phyloP scores from a whole-genome alignment of 108 stramenopile species.

The Parietichytrium sp. region DNA sequence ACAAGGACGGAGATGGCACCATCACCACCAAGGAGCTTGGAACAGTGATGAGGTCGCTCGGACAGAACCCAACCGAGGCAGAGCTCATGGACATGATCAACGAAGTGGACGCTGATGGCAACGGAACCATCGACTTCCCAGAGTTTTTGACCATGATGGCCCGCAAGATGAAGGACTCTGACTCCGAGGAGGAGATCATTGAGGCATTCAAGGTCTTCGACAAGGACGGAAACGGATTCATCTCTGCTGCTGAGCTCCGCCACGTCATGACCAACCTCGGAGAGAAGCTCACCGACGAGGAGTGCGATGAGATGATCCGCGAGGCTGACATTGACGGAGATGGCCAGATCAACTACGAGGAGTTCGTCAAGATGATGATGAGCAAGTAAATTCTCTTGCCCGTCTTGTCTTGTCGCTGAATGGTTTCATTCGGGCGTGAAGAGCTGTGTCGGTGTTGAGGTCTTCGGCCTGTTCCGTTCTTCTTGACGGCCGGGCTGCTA shows the following conservation, averaged over 20 bases:
- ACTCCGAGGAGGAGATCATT: constrained; percentile 98
- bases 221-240: constrained; percentile 91
- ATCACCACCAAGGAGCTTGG: constrained; percentile 99
- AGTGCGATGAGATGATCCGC: constrained; percentile 99
- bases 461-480: too few species aligned
- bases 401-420: too few species aligned
- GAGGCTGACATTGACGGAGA: constrained; percentile 99
- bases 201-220: constrained; percentile 98
- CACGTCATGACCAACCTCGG: constrained; percentile 99
- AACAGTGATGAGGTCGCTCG: constrained; percentile 99
- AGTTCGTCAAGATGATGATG: constrained; percentile 99
- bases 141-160: constrained; percentile 99
- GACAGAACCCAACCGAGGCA: constrained; percentile 99
- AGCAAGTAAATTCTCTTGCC: constrained; percentile 94
- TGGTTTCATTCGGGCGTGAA: too few species aligned
- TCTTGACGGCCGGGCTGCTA: too few species aligned
- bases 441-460: too few species aligned
- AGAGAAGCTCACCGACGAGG: constrained; percentile 99
- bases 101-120: constrained; percentile 99
- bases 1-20: constrained; percentile 97
- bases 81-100: constrained; percentile 99
- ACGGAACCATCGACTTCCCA: constrained; percentile 99
- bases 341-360: constrained; percentile 99
- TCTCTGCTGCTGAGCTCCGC: constrained; percentile 99
- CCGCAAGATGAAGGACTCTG: constrained; percentile 99